Conservation (phyloP, 495 filamentous ascomycete species). For the Penicillium silybi region DNA sequence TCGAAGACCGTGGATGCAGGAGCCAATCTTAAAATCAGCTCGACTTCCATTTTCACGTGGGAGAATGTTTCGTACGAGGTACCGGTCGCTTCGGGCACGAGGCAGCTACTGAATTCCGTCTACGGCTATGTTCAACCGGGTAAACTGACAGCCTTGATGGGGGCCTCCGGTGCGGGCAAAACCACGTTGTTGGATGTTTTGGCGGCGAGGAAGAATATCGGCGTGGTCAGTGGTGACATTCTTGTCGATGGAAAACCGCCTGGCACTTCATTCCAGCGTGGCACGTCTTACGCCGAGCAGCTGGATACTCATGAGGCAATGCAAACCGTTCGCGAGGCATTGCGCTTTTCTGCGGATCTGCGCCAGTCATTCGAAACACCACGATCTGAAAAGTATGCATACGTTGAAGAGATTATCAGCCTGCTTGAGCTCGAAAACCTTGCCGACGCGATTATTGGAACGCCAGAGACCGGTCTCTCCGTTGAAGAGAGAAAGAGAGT, state of each 20-base stretch:
- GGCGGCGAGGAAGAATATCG: slow-evolving; percentile 72
- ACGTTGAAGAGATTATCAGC: slow-evolving; percentile 78
- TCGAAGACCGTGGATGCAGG: slow-evolving; percentile 44
- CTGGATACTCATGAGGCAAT: slow-evolving; percentile 76
- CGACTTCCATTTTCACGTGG: slow-evolving; percentile 52
- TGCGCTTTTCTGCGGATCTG: slow-evolving; percentile 78
- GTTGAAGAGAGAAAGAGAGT: slow-evolving; percentile 90
- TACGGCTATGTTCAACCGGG: slow-evolving; percentile 79
- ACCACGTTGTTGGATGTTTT: slow-evolving; percentile 79
- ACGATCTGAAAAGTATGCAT: slow-evolving; percentile 69
- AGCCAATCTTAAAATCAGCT: slow-evolving; percentile 60
- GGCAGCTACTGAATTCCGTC: slow-evolving; percentile 65
- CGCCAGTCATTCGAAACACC: slow-evolving; percentile 71
- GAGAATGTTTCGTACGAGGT: slow-evolving; percentile 60
- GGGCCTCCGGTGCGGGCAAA: slow-evolving; percentile 82
- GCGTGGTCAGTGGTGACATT: slow-evolving; percentile 69
- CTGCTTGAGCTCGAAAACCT: slow-evolving; percentile 80
- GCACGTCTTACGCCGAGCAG: slow-evolving; percentile 79
- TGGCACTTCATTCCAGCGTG: slow-evolving; percentile 69
- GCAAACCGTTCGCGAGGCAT: slow-evolving; percentile 77
- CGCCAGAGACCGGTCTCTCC: slow-evolving; percentile 70
- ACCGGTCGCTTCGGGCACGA: slow-evolving; percentile 62
- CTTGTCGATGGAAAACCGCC: slow-evolving; percentile 67
- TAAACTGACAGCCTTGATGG: slow-evolving; percentile 77
- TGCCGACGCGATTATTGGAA: slow-evolving; percentile 80